Evolutionary conservation across 495 filamentous ascomycete species (phyloP), one percentile per base, ranked within the genome.

Genomic region (Podospora bellae-mahoneyi): DNA sequence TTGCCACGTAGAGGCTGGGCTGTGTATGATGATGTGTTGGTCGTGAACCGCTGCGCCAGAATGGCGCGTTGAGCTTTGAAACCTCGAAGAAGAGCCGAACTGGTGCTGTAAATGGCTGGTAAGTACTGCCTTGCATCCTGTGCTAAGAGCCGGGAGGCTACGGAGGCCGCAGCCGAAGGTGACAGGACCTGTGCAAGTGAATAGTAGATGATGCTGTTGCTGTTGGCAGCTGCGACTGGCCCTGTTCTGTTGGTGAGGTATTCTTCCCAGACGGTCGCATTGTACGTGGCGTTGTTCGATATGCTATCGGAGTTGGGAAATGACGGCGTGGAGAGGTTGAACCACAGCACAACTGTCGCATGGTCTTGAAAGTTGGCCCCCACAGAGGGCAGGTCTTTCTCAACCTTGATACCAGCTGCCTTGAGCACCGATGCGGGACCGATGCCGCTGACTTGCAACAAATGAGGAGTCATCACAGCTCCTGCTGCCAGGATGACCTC

Each of bases 401-500:
- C 76, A 9, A 86, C 75, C 1, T 74, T 69, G 30, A 86, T 81
- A 4, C 76, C 72, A 27, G 80, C 77, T 5, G 73, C 66, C 32
- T 79, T 68, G 5, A 87, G 74, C n/a, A 85, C 75, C 4, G 68
- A 70, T 13, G 72, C 73, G 2, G 83, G 79, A 15, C 85, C 84
- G 62, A 87, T 81, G 20, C 85, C 85, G 67, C 79, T 81, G 20
- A 84, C 76, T 59, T 85, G 82, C 16, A 87, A 76, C 4, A 87
- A 73, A 54, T 86, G 85, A 3, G 85, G 85, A 18, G 84, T 85
- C 64, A 84, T 79, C 18, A 87, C 63, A n/a, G 80, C 77, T 19
- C 85, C 85, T 1, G 84, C 84, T 5, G 83, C 80, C 32, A 87
- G 67, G 66, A 87, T 83, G 28, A 86, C 82, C 71, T 88, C 76